These are phyloP conservation scores for Prunus fruticosa DNA, from an alignment of 306 rosid species.

Conservation along the genomic window DNA sequence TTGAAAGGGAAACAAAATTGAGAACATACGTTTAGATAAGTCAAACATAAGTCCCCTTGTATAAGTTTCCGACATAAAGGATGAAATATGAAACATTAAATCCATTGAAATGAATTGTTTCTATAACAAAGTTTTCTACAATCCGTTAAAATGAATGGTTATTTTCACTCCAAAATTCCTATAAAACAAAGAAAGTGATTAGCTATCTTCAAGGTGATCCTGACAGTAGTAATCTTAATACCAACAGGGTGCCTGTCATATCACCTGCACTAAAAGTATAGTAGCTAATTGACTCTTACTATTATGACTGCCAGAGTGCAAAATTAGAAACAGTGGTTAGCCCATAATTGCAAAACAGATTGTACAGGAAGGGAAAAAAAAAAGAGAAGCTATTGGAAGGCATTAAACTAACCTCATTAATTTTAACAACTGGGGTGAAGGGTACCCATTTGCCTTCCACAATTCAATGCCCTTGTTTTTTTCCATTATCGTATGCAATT, in stretches of 20 bases:
- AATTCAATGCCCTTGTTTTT: constrained; percentile 28
- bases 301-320: background rate
- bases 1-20: background rate
- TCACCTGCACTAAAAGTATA: background rate
- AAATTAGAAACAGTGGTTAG: background rate
- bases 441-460: constrained; percentile 61
- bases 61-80: background rate
- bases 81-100: background rate
- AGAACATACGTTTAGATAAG: background rate
- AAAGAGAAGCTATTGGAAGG: background rate
- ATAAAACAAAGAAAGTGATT: background rate
- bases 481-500: constrained; percentile 10
- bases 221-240: background rate
- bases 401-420: constrained; percentile 59
- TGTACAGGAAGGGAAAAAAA: background rate
- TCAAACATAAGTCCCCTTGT: background rate
- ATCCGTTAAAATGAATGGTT: background rate
- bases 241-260: background rate
- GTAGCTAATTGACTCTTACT: background rate
- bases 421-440: constrained; percentile 54
- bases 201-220: background rate
- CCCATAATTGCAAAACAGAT: background rate
- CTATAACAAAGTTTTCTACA: background rate
- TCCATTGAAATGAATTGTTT: background rate
- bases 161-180: background rate